Evolutionary conservation across 257 asterid genomes (phyloP), one percentile per base, ranked within the genome.

Genomic region (Sherardia arvensis): DNA sequence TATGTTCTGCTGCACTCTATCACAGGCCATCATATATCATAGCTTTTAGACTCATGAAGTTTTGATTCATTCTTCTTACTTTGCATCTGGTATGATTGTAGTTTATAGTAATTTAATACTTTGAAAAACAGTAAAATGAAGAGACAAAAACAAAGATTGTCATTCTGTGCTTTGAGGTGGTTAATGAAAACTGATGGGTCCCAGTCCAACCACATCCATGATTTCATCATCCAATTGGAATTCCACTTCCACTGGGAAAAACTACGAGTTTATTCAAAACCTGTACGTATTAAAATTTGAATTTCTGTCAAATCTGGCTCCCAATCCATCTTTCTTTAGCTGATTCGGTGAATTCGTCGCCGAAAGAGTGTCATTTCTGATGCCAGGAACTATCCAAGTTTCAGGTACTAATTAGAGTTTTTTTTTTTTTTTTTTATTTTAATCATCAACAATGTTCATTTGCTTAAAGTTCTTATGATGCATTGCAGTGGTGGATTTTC

Each of bases 341-440:
- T 28, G 47, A 64, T 15, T 65, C 49, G 15, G 60, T n/a, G 32
- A 55, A 53, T 29, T 15, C 8, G 36, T 23, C 33, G 27, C 22
- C 54, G 33, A 22, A 51, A 38, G 66, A 74, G 15, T 53, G 43
- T 56, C 64, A 40, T 67, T 65, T 70, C 73, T 74, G 78, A 92
- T 89, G 98, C 98, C 97, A 68, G 97, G 98, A 86, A 81, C 85
- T 27, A 72, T 92, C 71, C 93, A 89, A 76, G 93, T 87, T 73
- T 81, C 96, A 77, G 97, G 98, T 89, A 76, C 63, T 22, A 23
- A 40, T n/a, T 25, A 58, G 34, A 62, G 29, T 32, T 67, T 65
- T 59, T 58, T 45, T 1, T 38, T 33, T 33, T 33, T 2, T 17
- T 38, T 17, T 38, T 38, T n/a, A n/a, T n/a, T n/a, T n/a, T n/a